Evolutionary conservation across 768 basidiomycete species (phyloP).

Genomic region (Tylopilus rubrobrunneus): DNA sequence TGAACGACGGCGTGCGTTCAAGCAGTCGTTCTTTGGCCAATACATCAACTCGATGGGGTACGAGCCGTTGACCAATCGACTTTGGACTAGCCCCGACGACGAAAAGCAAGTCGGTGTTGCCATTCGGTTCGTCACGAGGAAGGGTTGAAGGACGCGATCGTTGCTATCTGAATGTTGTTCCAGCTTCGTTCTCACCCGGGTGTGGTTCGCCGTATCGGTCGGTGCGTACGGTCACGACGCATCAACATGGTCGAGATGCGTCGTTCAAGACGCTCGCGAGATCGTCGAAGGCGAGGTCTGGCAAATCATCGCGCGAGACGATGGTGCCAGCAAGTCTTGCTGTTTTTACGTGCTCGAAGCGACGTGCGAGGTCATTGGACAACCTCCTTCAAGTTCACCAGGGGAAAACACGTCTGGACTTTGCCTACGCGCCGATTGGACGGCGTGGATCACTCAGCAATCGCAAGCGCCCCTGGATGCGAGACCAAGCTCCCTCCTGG

Average conservation of each 20-base stretch:
- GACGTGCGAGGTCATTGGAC: constrained; percentile 72
- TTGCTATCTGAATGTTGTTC: neutral
- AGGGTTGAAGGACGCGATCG: neutral
- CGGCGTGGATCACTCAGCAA: constrained; percentile 44
- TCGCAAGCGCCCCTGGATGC: neutral
- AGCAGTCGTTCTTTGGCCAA: constrained; percentile 48
- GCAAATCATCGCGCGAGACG: constrained; percentile 22
- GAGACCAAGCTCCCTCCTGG: constrained; percentile 9
- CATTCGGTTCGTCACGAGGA: constrained; percentile 42
- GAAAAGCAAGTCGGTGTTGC: constrained; percentile 54
- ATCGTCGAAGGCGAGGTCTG: constrained; percentile 49
- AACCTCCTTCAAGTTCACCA: constrained; percentile 18
- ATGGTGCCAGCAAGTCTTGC: constrained; percentile 22
- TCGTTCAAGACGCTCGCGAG: constrained; percentile 47
- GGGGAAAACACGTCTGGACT: neutral
- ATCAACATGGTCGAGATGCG: constrained; percentile 36
- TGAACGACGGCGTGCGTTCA: constrained; percentile 37
- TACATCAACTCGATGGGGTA: constrained; percentile 26
- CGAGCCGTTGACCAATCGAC: constrained; percentile 36
- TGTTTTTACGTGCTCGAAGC: constrained; percentile 57
- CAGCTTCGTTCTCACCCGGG: constrained; percentile 60
- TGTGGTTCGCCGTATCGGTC: constrained; percentile 62
- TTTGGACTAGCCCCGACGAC: constrained; percentile 63
- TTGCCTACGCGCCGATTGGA: constrained; percentile 61
- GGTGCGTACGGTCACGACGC: constrained; percentile 35